Conservation (phyloP, 2,329 filamentous ascomycete species). For the Cladosporium sp. region DNA sequence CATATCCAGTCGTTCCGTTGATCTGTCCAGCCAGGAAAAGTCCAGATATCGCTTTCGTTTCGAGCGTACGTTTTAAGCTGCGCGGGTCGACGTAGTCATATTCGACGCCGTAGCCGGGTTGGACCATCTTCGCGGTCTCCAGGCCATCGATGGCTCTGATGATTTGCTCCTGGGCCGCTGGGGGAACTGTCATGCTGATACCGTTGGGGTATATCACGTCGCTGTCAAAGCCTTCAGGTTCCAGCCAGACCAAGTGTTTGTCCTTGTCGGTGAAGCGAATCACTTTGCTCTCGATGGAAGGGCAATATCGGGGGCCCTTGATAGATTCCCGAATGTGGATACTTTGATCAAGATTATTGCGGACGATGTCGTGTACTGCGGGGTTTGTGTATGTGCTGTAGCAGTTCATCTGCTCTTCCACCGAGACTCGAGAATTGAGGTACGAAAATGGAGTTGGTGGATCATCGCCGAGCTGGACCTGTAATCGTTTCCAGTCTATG, state of each 20-base stretch:
- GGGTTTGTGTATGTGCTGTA: conserved; percentile 84
- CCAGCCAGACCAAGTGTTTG: conserved; percentile 89
- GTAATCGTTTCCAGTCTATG: conserved; percentile 71
- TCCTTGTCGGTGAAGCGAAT: conserved; percentile 79
- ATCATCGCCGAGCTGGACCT: conserved; percentile 74
- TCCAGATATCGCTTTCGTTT: conserved; percentile 86
- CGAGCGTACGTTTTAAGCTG: conserved; percentile 78
- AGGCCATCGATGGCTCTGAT: conserved; percentile 84
- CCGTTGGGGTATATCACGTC: conserved; percentile 94
- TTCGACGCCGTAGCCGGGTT: conserved; percentile 94
- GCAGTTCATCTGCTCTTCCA: conserved; percentile 79
- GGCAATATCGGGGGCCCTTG: conserved; percentile 90
- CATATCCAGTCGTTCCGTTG: conserved; percentile 96
- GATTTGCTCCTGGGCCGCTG: conserved; percentile 77
- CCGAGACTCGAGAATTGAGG: conserved; percentile 71
- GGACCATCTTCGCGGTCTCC: conserved; percentile 85
- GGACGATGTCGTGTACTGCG: conserved; percentile 75
- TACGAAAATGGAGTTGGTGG: conserved; percentile 90
- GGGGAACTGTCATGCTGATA: conserved; percentile 92
- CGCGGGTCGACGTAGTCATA: conserved; percentile 98
- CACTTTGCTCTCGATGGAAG: conserved; percentile 90
- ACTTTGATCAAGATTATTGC: conserved; percentile 87
- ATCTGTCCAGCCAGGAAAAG: conserved; percentile 94
- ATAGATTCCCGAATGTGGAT: conserved; percentile 95
- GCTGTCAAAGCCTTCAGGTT: conserved; percentile 89